Percentiles rank a stretch among this genome's conserved stretches.
Conservation (phyloP, 176 grass and related monocot genomes). For the Ananas comosus region DNA sequence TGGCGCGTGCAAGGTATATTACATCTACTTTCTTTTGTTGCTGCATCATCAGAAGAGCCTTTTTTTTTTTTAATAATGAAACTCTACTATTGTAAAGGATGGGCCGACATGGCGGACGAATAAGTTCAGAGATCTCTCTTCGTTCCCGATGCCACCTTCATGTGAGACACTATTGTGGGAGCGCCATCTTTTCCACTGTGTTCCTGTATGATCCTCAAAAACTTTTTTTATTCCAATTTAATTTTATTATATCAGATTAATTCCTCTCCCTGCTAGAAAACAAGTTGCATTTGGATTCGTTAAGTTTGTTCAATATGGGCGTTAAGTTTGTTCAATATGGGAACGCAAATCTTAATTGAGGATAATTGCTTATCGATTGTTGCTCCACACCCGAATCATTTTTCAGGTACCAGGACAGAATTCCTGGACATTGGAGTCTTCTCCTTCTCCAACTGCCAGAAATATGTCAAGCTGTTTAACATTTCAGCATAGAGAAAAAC, state of each 20-base stretch:
- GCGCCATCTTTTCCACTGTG: slow-evolving; percentile 71
- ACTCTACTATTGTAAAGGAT: slow-evolving; percentile 33
- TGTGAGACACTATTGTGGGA: slow-evolving; percentile 84
- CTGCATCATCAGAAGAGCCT: too few species aligned
- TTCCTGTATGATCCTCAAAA: slow-evolving; percentile 42
- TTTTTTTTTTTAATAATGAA: not conserved
- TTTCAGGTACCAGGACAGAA: slow-evolving; percentile 85
- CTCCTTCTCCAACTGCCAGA: slow-evolving; percentile 37
- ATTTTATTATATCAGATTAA: too few species aligned
- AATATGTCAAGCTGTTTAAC: slow-evolving; percentile 23
- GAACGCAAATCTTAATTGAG: too few species aligned
- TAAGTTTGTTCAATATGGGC: too few species aligned
- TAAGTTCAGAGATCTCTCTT: slow-evolving; percentile 63
- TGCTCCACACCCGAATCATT: not conserved
- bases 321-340: too few species aligned
- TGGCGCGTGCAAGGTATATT: slow-evolving; percentile 76
- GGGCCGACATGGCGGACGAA: slow-evolving; percentile 86
- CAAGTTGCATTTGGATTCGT: too few species aligned
- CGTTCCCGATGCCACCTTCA: slow-evolving; percentile 40
- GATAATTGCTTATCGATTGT: too few species aligned
- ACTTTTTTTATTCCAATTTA: not conserved
- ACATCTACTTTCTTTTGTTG: not conserved
- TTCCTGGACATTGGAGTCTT: slow-evolving; percentile 59
- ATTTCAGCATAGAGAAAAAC: slow-evolving; percentile 64
- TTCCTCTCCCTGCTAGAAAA: too few species aligned